phyloP scores from a whole-genome alignment of 1,284 basidiomycete species.

The Sanguinoderma infundibulare region DNA sequence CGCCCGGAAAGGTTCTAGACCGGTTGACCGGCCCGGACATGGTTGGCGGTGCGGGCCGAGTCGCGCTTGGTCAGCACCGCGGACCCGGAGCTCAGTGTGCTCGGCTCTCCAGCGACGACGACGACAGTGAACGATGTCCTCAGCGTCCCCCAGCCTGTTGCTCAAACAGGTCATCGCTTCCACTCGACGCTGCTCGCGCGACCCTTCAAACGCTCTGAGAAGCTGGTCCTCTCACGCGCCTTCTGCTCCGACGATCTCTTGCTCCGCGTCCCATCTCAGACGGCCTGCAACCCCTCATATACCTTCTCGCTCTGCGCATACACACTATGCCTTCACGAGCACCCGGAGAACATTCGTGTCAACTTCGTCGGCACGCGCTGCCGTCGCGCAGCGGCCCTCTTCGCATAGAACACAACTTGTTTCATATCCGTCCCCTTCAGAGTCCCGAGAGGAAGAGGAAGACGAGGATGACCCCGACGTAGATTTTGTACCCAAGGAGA shows the following conservation, averaged over 20 bases:
- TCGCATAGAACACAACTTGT: conserved; percentile 28
- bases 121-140: conserved; percentile 11
- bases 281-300: neutral
- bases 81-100: neutral
- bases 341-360: conserved; percentile 24
- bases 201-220: neutral
- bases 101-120: neutral
- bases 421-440: conserved; percentile 26
- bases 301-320: neutral
- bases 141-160: neutral
- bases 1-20: conserved; percentile 4
- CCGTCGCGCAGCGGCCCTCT: conserved; percentile 28
- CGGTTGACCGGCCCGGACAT: too few species aligned
- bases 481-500: conserved; percentile 34
- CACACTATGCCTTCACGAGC: neutral
- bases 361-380: conserved; percentile 22
- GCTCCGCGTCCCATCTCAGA: neutral
- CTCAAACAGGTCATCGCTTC: neutral
- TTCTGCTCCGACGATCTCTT: neutral
- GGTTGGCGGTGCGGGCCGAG: too few species aligned
- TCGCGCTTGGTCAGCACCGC: neutral
- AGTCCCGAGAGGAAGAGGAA: conserved; percentile 25
- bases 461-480: conserved; percentile 34
- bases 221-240: neutral
- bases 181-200: conserved; percentile 8